These are phyloP conservation scores for Aspergillus nidulans DNA, from an alignment of 495 filamentous ascomycete genomes.

Conservation along the genomic window DNA sequence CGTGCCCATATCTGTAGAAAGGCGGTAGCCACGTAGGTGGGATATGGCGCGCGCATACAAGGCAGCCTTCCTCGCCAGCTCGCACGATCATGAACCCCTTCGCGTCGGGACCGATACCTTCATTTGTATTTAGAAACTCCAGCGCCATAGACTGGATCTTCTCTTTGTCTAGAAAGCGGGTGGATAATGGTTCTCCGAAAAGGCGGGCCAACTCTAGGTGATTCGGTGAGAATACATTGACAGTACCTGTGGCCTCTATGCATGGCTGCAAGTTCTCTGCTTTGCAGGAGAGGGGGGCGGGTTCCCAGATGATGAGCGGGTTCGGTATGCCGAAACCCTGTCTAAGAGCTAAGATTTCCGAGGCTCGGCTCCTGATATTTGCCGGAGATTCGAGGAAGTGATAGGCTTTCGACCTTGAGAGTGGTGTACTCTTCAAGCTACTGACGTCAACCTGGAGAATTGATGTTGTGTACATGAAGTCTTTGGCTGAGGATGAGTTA, in stretches of 20 bases:
- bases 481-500: conserved; percentile 38
- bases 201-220: conserved; percentile 29
- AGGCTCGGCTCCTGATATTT: conserved; percentile 35
- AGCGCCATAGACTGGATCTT: conserved; percentile 24
- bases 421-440: conserved; percentile 4
- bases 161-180: background rate
- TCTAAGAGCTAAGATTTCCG: conserved; percentile 12
- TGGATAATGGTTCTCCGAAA: conserved; percentile 8
- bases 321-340: conserved; percentile 4
- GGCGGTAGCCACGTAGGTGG: conserved; percentile 26
- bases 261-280: conserved; percentile 20
- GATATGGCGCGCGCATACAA: conserved; percentile 13
- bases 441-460: conserved; percentile 13
- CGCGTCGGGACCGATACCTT: conserved; percentile 15
- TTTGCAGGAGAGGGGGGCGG: conserved; percentile 25
- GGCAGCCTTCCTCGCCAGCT: conserved; percentile 31
- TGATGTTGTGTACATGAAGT: conserved; percentile 75
- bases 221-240: conserved; percentile 38
- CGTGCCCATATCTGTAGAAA: conserved; percentile 16
- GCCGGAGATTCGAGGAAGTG: conserved; percentile 66
- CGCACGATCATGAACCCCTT: conserved; percentile 24
- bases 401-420: conserved; percentile 48
- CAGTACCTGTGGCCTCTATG: conserved; percentile 17
- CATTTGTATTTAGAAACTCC: conserved; percentile 10
- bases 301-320: conserved; percentile 38